Conservation (phyloP, 441 rosid species). For the Erodium texanum region DNA sequence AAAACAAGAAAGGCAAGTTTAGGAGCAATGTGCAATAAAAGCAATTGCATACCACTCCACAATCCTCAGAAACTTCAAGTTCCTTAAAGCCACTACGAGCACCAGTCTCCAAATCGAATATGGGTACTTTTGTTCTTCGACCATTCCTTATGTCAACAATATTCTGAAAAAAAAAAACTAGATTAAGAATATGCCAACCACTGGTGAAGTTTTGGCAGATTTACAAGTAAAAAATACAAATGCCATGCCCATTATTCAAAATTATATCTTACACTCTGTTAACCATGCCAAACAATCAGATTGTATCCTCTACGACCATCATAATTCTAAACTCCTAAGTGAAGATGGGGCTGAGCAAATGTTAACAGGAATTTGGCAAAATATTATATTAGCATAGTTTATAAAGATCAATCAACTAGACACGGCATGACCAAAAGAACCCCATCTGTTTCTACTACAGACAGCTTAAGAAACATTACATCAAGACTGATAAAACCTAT, state of each 20-base stretch:
- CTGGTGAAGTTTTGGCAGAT: too few relatives aligned
- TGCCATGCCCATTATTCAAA: constrained; percentile 2
- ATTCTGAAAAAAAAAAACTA: constrained; percentile 41
- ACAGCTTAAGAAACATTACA: neutral
- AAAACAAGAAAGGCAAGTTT: constrained; percentile 5
- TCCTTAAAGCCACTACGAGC: constrained; percentile 82
- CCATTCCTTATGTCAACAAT: constrained; percentile 60
- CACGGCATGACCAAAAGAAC: neutral
- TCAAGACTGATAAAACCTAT: neutral
- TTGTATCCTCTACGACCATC: neutral
- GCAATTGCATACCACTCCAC: constrained; percentile 71
- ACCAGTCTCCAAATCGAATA: constrained; percentile 85
- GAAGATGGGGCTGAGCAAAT: constrained; percentile 14
- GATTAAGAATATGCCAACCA: too few relatives aligned
- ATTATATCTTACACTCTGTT: too few relatives aligned
- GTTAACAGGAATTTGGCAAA: neutral
- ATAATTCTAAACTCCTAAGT: neutral
- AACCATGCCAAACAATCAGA: neutral
- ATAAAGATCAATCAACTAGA: neutral
- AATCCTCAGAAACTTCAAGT: constrained; percentile 88
- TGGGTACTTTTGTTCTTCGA: constrained; percentile 69
- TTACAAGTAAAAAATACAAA: neutral
- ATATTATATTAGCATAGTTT: constrained; percentile 4
- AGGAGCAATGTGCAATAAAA: neutral
- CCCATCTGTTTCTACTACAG: neutral